Conservation (phyloP, 176 grass and related monocot species). For the Oryza officinalis region DNA sequence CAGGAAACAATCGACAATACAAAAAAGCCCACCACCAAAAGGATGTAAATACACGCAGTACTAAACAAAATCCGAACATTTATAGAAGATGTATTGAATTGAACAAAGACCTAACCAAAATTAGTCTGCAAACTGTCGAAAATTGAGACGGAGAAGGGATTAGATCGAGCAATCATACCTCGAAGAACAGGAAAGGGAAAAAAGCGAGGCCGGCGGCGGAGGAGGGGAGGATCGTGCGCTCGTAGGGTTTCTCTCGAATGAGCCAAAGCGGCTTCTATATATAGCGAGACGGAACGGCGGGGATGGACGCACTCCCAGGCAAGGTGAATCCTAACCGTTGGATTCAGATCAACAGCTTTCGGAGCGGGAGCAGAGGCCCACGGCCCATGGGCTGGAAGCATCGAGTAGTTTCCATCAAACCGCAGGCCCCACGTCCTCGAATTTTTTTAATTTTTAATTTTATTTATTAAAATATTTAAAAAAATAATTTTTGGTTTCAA, state of each 20-base stretch:
- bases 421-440: no score
- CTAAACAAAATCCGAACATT: neutral
- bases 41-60: neutral
- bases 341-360: neutral
- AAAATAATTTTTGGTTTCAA: no score
- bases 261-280: neutral
- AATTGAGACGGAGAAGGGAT: neutral
- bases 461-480: no score
- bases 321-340: neutral
- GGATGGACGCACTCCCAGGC: neutral
- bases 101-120: neutral
- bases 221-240: neutral
- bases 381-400: neutral
- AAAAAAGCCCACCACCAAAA: neutral
- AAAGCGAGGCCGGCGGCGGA: constrained; percentile 6
- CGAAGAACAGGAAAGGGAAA: neutral
- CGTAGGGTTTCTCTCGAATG: neutral
- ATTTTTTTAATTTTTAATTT: no score
- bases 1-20: neutral
- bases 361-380: neutral
- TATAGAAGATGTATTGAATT: neutral
- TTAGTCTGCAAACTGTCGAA: neutral
- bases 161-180: constrained; percentile 18
- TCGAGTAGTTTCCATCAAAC: neutral
- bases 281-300: neutral